phyloP scores from a whole-genome alignment of 1,284 basidiomycete species.

The Testicularia cyperi region DNA sequence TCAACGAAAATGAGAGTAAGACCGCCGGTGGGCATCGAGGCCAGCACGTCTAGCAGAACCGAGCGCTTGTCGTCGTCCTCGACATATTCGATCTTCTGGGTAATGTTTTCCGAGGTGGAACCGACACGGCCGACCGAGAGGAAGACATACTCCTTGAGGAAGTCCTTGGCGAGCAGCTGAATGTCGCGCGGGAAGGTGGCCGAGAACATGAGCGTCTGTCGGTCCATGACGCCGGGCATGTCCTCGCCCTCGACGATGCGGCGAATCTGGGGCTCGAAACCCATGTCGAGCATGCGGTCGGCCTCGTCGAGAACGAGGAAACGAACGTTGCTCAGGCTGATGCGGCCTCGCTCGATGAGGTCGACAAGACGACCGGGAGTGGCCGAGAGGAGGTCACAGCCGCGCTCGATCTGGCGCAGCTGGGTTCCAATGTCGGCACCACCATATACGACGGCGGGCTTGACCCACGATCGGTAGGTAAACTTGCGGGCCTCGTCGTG shows the following conservation, averaged over 20 bases:
- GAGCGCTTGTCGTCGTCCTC: conserved; percentile 97
- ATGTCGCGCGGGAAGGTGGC: conserved; percentile 99
- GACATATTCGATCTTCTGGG: conserved; percentile 96
- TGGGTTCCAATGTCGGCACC: conserved; percentile 97
- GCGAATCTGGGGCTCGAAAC: conserved; percentile 99
- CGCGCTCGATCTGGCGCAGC: conserved; percentile 89
- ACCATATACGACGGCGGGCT: conserved; percentile 97
- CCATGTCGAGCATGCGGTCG: conserved; percentile 99
- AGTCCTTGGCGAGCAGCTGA: conserved; percentile 92
- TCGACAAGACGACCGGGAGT: conserved; percentile 99
- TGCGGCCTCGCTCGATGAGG: conserved; percentile 94
- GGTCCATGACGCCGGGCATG: conserved; percentile 88
- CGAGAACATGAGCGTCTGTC: conserved; percentile 99
- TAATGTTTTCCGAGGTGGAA: conserved; percentile 98
- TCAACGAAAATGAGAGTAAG: conserved; percentile 97
- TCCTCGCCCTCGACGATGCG: conserved; percentile 97
- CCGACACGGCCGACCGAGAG: conserved; percentile 97
- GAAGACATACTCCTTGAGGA: conserved; percentile 83
- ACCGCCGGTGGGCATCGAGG: conserved; percentile 72
- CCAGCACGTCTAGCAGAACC: conserved; percentile 89
- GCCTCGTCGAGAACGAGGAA: conserved; percentile 99
- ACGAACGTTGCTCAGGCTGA: conserved; percentile 92
- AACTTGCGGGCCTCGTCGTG: conserved; percentile 99
- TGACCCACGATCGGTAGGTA: conserved; percentile 98
- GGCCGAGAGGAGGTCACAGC: conserved; percentile 93